Percentiles rank a stretch among this genome's conserved stretches.
These are phyloP conservation scores for Sclerotinia borealis DNA, from an alignment of 2,329 filamentous ascomycete species.

Conservation along the genomic window DNA sequence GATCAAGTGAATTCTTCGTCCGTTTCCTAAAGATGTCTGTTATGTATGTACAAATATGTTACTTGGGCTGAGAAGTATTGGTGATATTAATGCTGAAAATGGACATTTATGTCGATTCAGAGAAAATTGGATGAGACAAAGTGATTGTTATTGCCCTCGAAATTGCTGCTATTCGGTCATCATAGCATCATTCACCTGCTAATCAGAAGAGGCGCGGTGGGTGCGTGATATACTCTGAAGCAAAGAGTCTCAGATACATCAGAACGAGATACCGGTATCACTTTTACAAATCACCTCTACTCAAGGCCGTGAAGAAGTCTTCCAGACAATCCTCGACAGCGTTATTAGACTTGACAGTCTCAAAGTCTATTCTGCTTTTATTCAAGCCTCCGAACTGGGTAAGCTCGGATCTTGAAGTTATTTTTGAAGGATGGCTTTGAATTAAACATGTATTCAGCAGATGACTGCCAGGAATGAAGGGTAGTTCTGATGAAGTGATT, in stretches of 20 bases:
- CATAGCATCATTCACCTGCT: not conserved
- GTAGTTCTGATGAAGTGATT: too few relatives aligned
- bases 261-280: not conserved
- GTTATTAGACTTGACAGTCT: not conserved
- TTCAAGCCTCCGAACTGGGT: not conserved
- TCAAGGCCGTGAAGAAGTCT: not conserved
- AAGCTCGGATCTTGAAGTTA: not conserved
- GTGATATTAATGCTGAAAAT: not conserved
- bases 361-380: not conserved
- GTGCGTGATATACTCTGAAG: too few relatives aligned
- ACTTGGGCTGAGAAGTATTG: not conserved
- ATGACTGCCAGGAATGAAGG: not conserved
- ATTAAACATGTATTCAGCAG: not conserved
- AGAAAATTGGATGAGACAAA: not conserved
- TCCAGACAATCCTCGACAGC: not conserved
- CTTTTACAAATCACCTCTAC: not conserved
- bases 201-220: too few relatives aligned
- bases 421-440: not conserved
- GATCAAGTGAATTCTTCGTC: too few relatives aligned
- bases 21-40: too few relatives aligned
- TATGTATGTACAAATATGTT: not conserved
- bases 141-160: not conserved
- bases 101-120: not conserved
- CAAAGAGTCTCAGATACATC: too few relatives aligned
- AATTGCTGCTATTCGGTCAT: not conserved